Conservation (phyloP, 768 basidiomycete species). For the Xerocomellus chrysenteron region DNA sequence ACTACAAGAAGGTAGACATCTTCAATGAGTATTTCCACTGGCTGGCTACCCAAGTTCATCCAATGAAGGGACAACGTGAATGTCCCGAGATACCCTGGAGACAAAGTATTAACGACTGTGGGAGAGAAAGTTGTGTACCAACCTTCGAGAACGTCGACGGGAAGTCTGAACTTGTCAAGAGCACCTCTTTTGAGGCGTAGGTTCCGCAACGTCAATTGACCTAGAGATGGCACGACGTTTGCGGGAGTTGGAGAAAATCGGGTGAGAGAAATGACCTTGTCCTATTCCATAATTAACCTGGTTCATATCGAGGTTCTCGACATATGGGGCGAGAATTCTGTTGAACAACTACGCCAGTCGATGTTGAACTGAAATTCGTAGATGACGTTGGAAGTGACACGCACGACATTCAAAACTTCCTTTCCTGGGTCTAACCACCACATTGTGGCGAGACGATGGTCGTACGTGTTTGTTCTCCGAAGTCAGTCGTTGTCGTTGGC, state of each 20-base stretch:
- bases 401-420: conserved; percentile 76
- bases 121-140: background rate
- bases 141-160: conserved; percentile 95
- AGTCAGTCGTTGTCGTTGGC: background rate
- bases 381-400: background rate
- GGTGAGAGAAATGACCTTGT: conserved; percentile 52
- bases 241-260: background rate
- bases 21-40: conserved; percentile 88
- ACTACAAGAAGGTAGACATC: conserved; percentile 94
- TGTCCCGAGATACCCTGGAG: conserved; percentile 76
- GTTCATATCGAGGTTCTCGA: conserved; percentile 93
- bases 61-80: conserved; percentile 86
- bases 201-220: conserved; percentile 75
- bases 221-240: conserved; percentile 36
- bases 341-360: conserved; percentile 64
- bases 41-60: conserved; percentile 86
- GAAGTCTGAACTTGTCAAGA: conserved; percentile 92
- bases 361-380: background rate
- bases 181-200: conserved; percentile 90
- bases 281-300: conserved; percentile 93
- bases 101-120: background rate
- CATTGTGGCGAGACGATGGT: conserved; percentile 42
- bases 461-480: background rate
- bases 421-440: conserved; percentile 90
- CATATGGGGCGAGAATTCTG: conserved; percentile 89